Evolutionary conservation across 2,329 filamentous ascomycete genomes (phyloP).

Genomic region (Fusarium sp.): DNA sequence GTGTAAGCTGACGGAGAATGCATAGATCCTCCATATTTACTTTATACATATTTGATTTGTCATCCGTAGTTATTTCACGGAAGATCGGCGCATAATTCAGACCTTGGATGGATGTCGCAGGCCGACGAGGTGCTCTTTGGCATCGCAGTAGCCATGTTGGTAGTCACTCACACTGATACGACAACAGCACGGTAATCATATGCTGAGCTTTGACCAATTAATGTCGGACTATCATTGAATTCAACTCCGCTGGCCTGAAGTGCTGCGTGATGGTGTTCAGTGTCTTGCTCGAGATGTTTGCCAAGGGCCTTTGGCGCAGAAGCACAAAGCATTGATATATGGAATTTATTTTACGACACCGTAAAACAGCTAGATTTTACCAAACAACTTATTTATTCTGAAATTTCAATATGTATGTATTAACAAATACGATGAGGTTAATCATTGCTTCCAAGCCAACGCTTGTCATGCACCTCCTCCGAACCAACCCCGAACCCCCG

Average conservation of each 20-base stretch:
- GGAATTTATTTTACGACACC: fast-evolving
- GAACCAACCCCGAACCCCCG: conserved; percentile 33
- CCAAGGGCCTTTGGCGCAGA: not conserved
- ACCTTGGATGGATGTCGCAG: not conserved
- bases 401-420: fast-evolving
- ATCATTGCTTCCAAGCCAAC: not conserved
- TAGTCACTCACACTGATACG: not conserved
- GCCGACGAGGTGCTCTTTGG: not conserved
- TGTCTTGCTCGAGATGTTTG: not conserved
- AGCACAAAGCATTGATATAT: no score
- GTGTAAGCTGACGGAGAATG: not conserved
- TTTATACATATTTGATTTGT: not conserved
- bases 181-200: fast-evolving
- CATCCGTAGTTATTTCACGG: not conserved
- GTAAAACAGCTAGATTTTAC: fast-evolving
- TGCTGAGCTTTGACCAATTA: fast-evolving
- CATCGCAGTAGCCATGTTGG: not conserved
- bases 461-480: conserved; percentile 5
- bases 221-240: fast-evolving
- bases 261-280: not conserved
- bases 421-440: not conserved
- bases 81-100: not conserved
- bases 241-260: no score
- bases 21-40: no score
- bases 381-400: fast-evolving